These are phyloP conservation scores for Dryadomyces quercivorus DNA, from an alignment of 2,329 filamentous ascomycete species.

Conservation along the genomic window DNA sequence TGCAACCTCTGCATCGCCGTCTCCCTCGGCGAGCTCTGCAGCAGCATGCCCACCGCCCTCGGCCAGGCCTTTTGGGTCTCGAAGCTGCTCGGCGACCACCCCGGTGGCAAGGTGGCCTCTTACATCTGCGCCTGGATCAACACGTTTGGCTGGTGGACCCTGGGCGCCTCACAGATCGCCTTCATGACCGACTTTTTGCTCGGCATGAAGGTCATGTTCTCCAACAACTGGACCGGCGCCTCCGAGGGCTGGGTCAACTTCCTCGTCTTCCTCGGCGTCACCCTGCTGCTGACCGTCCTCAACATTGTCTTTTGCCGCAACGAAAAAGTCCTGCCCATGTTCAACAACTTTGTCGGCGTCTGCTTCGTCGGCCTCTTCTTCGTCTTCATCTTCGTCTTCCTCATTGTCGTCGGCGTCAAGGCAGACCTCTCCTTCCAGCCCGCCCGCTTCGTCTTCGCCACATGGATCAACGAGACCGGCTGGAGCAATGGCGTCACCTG, in stretches of 20 bases:
- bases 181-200: background rate
- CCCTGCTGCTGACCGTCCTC: background rate
- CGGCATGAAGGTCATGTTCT: background rate
- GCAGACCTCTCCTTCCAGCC: background rate
- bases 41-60: background rate
- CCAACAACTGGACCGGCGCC: background rate
- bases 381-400: constrained; percentile 1
- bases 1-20: background rate
- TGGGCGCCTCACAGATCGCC: background rate
- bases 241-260: background rate
- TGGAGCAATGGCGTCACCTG: constrained; percentile 2
- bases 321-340: background rate
- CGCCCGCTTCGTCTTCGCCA: background rate
- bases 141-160: background rate
- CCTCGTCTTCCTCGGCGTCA: background rate
- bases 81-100: background rate
- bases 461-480: constrained; percentile 3
- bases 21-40: constrained; percentile 3
- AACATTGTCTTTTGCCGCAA: background rate
- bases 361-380: constrained; percentile 2
- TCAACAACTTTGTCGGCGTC: background rate
- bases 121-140: background rate
- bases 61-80: constrained; percentile 2
- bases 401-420: background rate
- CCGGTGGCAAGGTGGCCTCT: background rate